phyloP scores from a whole-genome alignment of 1,284 basidiomycete species.

The Ceratobasidium sp. region DNA sequence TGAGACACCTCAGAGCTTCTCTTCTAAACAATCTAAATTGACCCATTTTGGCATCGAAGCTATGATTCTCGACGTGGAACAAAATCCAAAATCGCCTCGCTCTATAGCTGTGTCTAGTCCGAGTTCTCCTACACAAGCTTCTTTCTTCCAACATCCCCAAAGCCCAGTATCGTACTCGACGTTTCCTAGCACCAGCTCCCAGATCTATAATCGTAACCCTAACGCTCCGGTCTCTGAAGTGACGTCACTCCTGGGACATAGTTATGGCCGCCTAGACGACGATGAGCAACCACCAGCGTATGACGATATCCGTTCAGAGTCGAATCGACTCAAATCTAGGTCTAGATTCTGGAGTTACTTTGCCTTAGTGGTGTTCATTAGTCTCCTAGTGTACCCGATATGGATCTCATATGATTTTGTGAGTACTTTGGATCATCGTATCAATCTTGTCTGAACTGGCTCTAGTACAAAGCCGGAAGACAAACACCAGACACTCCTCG shows the following conservation, averaged over 20 bases:
- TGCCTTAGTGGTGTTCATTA: not conserved
- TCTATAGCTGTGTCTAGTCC: not conserved
- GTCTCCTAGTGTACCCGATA: not conserved
- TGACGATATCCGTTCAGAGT: not conserved
- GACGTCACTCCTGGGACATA: not conserved
- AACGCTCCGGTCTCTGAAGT: not conserved
- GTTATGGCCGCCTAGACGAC: not conserved
- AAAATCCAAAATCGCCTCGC: constrained; percentile 1
- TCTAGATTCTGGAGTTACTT: not conserved
- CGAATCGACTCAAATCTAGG: not conserved
- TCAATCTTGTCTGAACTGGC: not conserved
- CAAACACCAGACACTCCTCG: not conserved
- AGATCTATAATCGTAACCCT: not conserved
- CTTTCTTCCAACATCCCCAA: not conserved
- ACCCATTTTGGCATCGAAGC: too few species aligned
- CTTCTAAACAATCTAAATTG: not conserved
- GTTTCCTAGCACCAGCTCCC: not conserved
- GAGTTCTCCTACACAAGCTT: not conserved
- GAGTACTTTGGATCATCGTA: not conserved
- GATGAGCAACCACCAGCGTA: constrained; percentile 18
- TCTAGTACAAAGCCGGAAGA: not conserved
- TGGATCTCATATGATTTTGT: not conserved
- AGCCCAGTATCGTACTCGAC: constrained; percentile 17
- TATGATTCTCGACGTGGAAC: constrained; percentile 21
- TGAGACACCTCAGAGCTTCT: constrained; percentile 1